A percentile compares a stretch with the other conserved stretches of the same genome.
phyloP scores from a whole-genome alignment of 371 early-diverging fungal genomes.

The Basidiobolus meristosporus region DNA sequence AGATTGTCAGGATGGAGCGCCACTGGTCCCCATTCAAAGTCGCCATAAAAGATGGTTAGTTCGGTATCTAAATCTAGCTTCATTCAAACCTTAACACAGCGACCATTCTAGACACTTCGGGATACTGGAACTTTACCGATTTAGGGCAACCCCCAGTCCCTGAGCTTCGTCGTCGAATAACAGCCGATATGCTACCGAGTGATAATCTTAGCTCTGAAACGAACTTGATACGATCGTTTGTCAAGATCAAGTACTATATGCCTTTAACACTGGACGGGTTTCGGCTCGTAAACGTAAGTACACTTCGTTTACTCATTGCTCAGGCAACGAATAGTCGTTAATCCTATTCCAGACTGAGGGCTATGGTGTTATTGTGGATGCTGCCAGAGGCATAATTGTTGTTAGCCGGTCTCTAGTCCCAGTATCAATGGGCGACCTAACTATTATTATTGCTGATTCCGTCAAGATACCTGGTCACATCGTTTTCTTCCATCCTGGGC shows the following conservation, averaged over 20 bases:
- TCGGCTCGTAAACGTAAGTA: conserved; percentile 23
- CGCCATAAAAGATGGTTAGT: conserved; percentile 53
- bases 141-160: conserved; percentile 32
- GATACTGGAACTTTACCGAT: conserved; percentile 53
- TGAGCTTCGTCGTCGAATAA: conserved; percentile 22
- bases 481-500: conserved; percentile 54
- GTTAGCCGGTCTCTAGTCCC: conserved; percentile 68
- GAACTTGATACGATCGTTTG: conserved; percentile 39
- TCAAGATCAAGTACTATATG: conserved; percentile 40
- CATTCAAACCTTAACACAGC: too few species aligned
- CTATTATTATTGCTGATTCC: conserved; percentile 54
- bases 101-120: conserved; percentile 32
- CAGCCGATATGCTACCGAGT: conserved; percentile 32
- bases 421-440: conserved; percentile 46
- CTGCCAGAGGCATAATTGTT: conserved; percentile 42
- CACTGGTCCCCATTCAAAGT: conserved; percentile 64
- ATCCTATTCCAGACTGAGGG: conserved; percentile 44
- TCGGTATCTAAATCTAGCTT: too few species aligned
- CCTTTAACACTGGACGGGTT: conserved; percentile 55
- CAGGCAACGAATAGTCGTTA: conserved; percentile 12
- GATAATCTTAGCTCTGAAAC: conserved; percentile 35
- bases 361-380: conserved; percentile 58
- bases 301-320: not conserved
- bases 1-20: conserved; percentile 53
- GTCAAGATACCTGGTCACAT: conserved; percentile 49